These are phyloP conservation scores for Backusella australiensis DNA, from an alignment of 192 early-diverging fungal species.

Conservation along the genomic window DNA sequence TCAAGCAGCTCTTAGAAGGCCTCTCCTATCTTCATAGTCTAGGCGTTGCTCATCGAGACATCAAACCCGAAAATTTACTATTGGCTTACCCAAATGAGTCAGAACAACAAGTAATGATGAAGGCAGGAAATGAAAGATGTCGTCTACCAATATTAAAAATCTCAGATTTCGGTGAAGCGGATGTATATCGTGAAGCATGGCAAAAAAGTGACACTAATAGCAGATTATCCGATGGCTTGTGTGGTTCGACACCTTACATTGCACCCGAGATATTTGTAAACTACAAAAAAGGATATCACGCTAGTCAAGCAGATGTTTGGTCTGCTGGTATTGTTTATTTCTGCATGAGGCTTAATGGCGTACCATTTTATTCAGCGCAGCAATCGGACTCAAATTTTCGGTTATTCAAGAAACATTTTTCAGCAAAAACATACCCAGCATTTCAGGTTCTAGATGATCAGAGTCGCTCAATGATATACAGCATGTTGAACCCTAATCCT, in stretches of 20 bases:
- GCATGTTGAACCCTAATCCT: constrained; percentile 40
- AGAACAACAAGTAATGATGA: background rate
- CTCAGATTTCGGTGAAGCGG: background rate
- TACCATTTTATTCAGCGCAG: constrained; percentile 64
- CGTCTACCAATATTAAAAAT: background rate
- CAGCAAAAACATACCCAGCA: background rate
- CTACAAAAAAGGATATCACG: constrained; percentile 76
- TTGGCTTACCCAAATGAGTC: constrained; percentile 34
- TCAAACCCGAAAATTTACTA: constrained; percentile 87
- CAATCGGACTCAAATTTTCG: constrained; percentile 61
- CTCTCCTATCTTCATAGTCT: constrained; percentile 86
- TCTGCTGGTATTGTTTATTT: constrained; percentile 90
- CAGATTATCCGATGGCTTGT: constrained; percentile 81
- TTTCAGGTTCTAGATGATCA: background rate
- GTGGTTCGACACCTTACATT: constrained; percentile 94
- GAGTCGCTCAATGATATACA: constrained; percentile 15
- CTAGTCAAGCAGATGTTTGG: constrained; percentile 89
- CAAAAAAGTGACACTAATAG: constrained; percentile 16
- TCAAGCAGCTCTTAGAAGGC: constrained; percentile 87
- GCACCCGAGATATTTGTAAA: constrained; percentile 79
- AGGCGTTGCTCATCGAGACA: constrained; percentile 94
- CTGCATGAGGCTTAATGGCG: constrained; percentile 70
- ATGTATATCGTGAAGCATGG: constrained; percentile 77
- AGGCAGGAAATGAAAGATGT: background rate
- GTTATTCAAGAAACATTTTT: background rate